Conservation (phyloP, 2,329 filamentous ascomycete genomes). For the Coniosporium tulheliwenetii region DNA sequence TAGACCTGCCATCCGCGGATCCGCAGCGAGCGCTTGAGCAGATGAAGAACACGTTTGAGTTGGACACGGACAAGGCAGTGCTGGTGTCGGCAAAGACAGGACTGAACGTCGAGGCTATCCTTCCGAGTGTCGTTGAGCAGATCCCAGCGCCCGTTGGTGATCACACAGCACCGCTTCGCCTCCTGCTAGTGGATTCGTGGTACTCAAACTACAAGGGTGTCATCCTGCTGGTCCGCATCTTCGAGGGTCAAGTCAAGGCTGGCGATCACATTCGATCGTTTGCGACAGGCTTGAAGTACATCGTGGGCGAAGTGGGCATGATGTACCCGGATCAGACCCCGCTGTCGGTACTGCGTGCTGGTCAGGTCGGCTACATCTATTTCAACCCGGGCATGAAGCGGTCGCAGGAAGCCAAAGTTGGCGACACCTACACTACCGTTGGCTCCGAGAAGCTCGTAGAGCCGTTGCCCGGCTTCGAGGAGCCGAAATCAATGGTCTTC, state of each 20-base stretch:
- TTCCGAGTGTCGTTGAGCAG: conserved; percentile 72
- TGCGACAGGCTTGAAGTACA: conserved; percentile 78
- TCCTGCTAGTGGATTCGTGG: conserved; percentile 94
- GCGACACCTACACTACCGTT: conserved; percentile 81
- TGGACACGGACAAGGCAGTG: conserved; percentile 60
- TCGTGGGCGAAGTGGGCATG: conserved; percentile 89
- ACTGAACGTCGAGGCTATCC: conserved; percentile 64
- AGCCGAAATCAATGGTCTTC: conserved; percentile 98
- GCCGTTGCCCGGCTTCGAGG: conserved; percentile 81
- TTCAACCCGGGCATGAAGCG: conserved; percentile 99
- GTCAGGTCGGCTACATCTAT: conserved; percentile 90
- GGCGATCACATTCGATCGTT: conserved; percentile 81
- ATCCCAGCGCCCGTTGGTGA: conserved; percentile 73
- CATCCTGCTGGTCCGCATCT: conserved; percentile 76
- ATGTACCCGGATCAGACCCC: conserved; percentile 83
- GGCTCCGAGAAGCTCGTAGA: conserved; percentile 63
- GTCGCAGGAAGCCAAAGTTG: conserved; percentile 88
- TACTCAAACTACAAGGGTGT: conserved; percentile 95
- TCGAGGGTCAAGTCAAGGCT: conserved; percentile 69
- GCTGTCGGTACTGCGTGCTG: conserved; percentile 65
- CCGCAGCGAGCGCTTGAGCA: conserved; percentile 74
- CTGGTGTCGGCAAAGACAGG: conserved; percentile 90
- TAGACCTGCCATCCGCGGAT: conserved; percentile 83
- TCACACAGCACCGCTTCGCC: conserved; percentile 53
- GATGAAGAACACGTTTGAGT: conserved; percentile 72